These are phyloP conservation scores for Fusarium sublunatum DNA, from an alignment of 2,329 filamentous ascomycete genomes.

Conservation along the genomic window DNA sequence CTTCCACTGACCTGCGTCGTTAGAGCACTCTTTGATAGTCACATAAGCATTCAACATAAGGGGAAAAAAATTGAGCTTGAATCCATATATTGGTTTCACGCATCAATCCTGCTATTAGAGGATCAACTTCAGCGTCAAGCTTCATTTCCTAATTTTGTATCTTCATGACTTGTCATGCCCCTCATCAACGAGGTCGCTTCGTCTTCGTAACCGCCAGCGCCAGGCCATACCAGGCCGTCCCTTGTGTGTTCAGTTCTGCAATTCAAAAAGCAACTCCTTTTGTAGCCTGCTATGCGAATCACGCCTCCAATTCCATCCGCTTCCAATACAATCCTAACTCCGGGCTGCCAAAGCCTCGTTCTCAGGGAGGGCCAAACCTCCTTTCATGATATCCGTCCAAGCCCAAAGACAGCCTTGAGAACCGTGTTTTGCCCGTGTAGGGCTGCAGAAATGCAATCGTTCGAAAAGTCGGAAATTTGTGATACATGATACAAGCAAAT, in stretches of 20 bases:
- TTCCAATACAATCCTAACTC: constrained; percentile 47
- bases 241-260: constrained; percentile 28
- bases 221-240: constrained; percentile 42
- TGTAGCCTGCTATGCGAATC: constrained; percentile 34
- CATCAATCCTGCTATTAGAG: constrained; percentile 1
- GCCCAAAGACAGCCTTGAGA: constrained; percentile 23
- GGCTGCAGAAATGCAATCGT: constrained; percentile 39
- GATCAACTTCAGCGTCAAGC: constrained; percentile 27
- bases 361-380: constrained; percentile 29
- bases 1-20: background rate
- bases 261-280: constrained; percentile 45
- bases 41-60: background rate
- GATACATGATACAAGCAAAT: constrained; percentile 48
- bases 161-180: constrained; percentile 33
- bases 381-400: constrained; percentile 32
- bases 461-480: constrained; percentile 42
- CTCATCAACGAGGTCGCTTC: constrained; percentile 38
- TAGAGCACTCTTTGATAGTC: background rate
- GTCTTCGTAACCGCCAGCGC: constrained; percentile 36
- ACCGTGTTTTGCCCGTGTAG: constrained; percentile 23
- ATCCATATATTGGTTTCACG: constrained; percentile 30
- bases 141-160: constrained; percentile 31
- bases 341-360: constrained; percentile 34
- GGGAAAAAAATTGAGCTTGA: constrained; percentile 25
- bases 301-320: constrained; percentile 33